A percentile compares a stretch with the other conserved stretches of the same genome.
These are phyloP conservation scores for Crithidia sp. DNA, from an alignment of 208 protist genomes.

Conservation along the genomic window DNA sequence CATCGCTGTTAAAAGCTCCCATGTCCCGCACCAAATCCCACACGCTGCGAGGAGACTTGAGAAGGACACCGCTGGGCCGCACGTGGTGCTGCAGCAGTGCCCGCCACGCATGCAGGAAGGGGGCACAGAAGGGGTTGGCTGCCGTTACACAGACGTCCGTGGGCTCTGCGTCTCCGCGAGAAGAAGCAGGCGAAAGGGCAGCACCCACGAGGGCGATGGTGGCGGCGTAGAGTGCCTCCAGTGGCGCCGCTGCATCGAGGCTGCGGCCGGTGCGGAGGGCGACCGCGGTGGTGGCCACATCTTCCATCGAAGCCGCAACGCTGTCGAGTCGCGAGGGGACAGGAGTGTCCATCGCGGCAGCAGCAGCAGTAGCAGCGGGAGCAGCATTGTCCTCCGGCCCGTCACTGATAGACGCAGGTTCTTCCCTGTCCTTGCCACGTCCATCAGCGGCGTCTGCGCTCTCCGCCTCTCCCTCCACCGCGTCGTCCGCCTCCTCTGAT, in stretches of 20 bases:
- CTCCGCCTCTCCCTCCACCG: background rate
- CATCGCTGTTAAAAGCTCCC: conserved; percentile 27
- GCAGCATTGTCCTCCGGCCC: too few relatives aligned
- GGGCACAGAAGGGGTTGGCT: conserved; percentile 12
- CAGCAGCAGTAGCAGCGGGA: background rate
- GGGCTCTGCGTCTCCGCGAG: background rate
- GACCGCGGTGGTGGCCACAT: conserved; percentile 3
- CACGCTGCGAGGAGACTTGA: conserved; percentile 25
- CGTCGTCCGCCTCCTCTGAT: background rate
- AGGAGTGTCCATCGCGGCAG: background rate
- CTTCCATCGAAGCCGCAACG: conserved; percentile 5
- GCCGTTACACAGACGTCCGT: background rate
- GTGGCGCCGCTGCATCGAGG: background rate
- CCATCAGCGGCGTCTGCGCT: conserved; percentile 10
- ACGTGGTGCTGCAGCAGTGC: conserved; percentile 38
- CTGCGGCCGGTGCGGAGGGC: background rate
- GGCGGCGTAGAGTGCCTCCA: conserved; percentile 8
- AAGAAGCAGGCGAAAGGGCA: background rate
- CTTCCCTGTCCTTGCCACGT: background rate
- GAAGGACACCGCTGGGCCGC: conserved; percentile 35
- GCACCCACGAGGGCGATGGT: conserved; percentile 8
- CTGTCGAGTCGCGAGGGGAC: background rate
- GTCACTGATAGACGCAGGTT: background rate
- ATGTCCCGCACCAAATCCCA: conserved; percentile 39
- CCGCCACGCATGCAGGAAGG: conserved; percentile 37